These are phyloP conservation scores for Penicillium hesseltinei DNA, from an alignment of 2,329 filamentous ascomycete genomes.

Conservation along the genomic window DNA sequence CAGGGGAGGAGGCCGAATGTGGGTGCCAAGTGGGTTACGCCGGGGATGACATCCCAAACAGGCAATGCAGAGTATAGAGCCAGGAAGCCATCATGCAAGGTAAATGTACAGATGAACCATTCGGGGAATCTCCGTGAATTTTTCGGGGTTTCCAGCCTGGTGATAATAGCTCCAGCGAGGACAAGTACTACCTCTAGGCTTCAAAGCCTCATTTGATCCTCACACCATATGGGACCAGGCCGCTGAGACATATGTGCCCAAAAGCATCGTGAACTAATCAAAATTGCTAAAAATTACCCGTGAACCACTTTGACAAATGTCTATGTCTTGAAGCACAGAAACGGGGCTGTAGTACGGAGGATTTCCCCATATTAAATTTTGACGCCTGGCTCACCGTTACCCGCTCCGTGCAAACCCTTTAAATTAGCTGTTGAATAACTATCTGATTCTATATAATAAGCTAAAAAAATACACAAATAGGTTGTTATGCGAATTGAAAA, in stretches of 20 bases:
- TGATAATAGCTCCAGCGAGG: background rate
- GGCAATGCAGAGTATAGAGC: background rate
- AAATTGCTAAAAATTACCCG: background rate
- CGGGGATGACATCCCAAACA: background rate
- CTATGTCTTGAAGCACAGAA: background rate
- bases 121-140: background rate
- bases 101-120: background rate
- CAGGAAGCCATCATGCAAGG: slow-evolving; percentile 2
- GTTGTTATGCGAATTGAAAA: background rate
- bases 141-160: background rate
- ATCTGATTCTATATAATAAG: background rate
- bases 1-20: background rate
- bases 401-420: background rate
- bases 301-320: background rate
- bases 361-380: background rate
- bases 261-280: too few relatives aligned
- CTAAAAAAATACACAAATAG: background rate
- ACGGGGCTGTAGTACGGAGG: background rate
- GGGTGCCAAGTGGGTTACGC: background rate
- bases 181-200: background rate
- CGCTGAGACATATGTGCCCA: background rate
- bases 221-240: background rate
- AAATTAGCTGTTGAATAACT: too few relatives aligned
- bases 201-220: background rate
- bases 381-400: background rate